Conservation (phyloP, 805 yeast genomes). For the Nakazawaea laoshanensis region DNA sequence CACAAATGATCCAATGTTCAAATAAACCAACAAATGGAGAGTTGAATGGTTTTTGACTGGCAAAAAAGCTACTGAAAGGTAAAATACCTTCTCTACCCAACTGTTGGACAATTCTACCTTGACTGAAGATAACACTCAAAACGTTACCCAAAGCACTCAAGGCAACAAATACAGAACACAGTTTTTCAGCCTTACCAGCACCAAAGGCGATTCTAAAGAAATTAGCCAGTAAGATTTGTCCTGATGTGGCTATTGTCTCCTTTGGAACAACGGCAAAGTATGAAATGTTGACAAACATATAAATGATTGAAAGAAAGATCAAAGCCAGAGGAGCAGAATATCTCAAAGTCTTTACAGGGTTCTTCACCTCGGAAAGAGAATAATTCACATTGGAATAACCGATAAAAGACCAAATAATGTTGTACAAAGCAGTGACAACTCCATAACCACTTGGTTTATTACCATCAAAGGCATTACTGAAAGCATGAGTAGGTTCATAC, state of each 20-base stretch:
- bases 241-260: constrained; percentile 49
- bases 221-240: constrained; percentile 66
- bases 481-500: constrained; percentile 35
- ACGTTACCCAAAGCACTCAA: constrained; percentile 78
- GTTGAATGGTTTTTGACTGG: constrained; percentile 62
- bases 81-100: constrained; percentile 76
- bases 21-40: constrained; percentile 68
- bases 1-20: constrained; percentile 71
- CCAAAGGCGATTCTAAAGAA: constrained; percentile 72
- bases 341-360: constrained; percentile 62
- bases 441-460: constrained; percentile 41
- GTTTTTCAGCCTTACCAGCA: constrained; percentile 49
- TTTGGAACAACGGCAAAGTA: constrained; percentile 77
- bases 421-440: constrained; percentile 67
- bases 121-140: constrained; percentile 70
- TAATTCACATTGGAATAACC: constrained; percentile 82
- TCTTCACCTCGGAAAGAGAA: constrained; percentile 70
- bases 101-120: constrained; percentile 74
- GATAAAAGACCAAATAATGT: constrained; percentile 78
- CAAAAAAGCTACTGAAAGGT: constrained; percentile 67
- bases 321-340: constrained; percentile 73
- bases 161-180: constrained; percentile 74
- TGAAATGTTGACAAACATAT: constrained; percentile 71
- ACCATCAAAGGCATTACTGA: constrained; percentile 28
- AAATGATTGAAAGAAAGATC: constrained; percentile 49